phyloP scores from a whole-genome alignment of 2,329 filamentous ascomycete genomes.

The Phyllosticta capitalensis region DNA sequence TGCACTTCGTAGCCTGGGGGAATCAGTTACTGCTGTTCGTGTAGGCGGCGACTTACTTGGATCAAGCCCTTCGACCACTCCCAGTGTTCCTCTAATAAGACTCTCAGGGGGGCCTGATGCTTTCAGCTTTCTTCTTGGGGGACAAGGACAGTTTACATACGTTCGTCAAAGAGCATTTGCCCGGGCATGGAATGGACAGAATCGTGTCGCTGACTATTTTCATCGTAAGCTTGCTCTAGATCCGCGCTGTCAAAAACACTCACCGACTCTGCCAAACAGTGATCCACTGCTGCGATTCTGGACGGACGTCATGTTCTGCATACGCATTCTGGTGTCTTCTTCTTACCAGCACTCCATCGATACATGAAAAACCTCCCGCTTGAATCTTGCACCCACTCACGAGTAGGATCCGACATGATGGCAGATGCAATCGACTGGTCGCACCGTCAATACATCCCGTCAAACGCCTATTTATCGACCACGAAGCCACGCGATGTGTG shows the following conservation, averaged over 20 bases:
- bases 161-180: not conserved
- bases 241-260: not conserved
- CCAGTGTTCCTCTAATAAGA: not conserved
- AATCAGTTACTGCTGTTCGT: not conserved
- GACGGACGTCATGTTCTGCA: not conserved
- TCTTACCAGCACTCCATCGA: not conserved
- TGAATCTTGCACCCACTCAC: not conserved
- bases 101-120: not conserved
- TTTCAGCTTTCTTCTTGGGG: not conserved
- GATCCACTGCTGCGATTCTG: not conserved
- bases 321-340: not conserved
- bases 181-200: not conserved
- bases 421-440: not conserved
- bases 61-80: not conserved
- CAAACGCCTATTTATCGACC: not conserved
- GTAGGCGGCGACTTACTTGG: not conserved
- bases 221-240: not conserved
- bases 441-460: not conserved
- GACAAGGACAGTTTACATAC: not conserved
- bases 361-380: not conserved
- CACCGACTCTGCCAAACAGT: not conserved
- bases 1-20: not conserved
- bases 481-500: not conserved
- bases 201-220: not conserved
- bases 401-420: not conserved